These are phyloP conservation scores for Puccinellia tenuiflora DNA, from an alignment of 176 grass and related monocot species.

Conservation along the genomic window DNA sequence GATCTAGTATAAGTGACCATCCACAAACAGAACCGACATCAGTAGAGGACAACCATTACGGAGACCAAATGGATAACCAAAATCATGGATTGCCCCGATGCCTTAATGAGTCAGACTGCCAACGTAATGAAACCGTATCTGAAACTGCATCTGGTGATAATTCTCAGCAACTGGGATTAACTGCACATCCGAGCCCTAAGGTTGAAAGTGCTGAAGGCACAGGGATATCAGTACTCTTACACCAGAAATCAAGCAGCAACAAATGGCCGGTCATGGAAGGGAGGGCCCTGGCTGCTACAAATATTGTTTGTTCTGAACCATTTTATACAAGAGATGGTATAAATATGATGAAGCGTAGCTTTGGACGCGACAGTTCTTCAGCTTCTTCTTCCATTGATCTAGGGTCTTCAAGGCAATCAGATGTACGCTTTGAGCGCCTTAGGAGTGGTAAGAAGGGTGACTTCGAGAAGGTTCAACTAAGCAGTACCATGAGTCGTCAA, in stretches of 20 bases:
- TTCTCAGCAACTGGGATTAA: conserved; percentile 38
- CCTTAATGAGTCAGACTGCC: background rate
- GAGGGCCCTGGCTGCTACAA: conserved; percentile 40
- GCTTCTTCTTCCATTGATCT: conserved; percentile 81
- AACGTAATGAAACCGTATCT: conserved; percentile 12
- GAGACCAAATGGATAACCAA: conserved; percentile 24
- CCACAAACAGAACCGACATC: conserved; percentile 26
- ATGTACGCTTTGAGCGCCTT: conserved; percentile 36
- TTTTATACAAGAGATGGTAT: conserved; percentile 63
- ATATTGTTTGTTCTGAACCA: conserved; percentile 60
- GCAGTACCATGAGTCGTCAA: conserved; percentile 45
- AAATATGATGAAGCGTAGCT: conserved; percentile 64
- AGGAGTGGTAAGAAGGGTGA: conserved; percentile 49
- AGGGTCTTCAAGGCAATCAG: conserved; percentile 59
- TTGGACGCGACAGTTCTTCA: conserved; percentile 62
- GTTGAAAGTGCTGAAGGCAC: conserved; percentile 47
- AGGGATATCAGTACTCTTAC: conserved; percentile 68
- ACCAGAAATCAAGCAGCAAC: conserved; percentile 57
- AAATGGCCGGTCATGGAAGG: conserved; percentile 61
- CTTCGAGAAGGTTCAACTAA: conserved; percentile 39
- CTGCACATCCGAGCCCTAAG: conserved; percentile 3
- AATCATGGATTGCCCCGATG: conserved; percentile 11
- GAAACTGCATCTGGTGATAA: conserved; percentile 25
- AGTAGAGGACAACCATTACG: background rate
- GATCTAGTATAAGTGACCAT: background rate